Evolutionary conservation across 2,329 filamentous ascomycete genomes (phyloP), one percentile per base, ranked within the genome.

Genomic region (Cladobotryum protrusum): DNA sequence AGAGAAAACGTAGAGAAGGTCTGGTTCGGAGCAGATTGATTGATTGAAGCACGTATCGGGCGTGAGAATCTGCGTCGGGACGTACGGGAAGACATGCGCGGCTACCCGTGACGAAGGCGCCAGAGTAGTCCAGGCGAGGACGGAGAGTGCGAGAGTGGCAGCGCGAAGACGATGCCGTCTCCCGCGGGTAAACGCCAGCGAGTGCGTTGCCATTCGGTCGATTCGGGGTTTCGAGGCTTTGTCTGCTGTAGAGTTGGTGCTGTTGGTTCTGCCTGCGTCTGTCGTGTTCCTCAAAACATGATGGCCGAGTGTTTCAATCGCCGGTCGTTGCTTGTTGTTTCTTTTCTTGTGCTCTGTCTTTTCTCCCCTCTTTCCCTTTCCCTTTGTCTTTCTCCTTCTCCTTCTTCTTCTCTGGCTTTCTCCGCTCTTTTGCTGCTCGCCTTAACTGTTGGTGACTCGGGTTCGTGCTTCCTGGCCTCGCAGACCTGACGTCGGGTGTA

Each of bases 11-110:
- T 93, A 95, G 52, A 83, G 82, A 32, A 80, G 63, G 15, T 80
- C 73, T 53, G 56, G 64, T 48, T 57, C 65, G 55, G 58, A 61
- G 60, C 61, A 65, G 29, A 57, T 50, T 33, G 59, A 45, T 18
- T 71, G 66, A 53, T 77, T 73, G 47, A 72, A 65, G 52, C 67
- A 68, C n/a, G 57, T 49, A 50, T 67, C 62, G 6, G 77, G 73
- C 42, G 82, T 75, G 51, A 92, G 77, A 47, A 95, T 77, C 29
- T 79, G 82, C 0, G 89, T 89, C 3, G 89, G 86, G 49, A 84
- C 83, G 71, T 95, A 95, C 20, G 89, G 89, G 47, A 89, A 76
- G 44, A 65, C 66, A 59, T 75, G 71, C 46, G 75, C 72, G 6
- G 62, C 56, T 12, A 15, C 48, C 14, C 47, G 14, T 7, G 45